Base-by-base conservation (phyloP, 1,284 basidiomycete genomes). In the Cutaneotrichosporon curvatum region DNA sequence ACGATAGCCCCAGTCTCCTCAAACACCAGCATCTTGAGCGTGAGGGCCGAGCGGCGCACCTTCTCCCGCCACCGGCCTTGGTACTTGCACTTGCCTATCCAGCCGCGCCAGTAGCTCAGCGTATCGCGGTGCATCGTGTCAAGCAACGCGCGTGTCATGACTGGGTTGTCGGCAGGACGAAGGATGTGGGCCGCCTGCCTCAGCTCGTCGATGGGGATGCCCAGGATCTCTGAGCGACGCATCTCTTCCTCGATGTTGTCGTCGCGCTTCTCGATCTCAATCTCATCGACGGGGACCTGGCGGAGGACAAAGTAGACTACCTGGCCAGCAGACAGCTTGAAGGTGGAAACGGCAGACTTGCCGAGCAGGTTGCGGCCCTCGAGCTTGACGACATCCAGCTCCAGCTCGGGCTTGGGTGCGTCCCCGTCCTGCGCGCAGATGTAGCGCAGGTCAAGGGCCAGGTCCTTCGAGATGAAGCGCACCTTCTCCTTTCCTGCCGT, bases 31-130 rank as follows among this genome's bases (percentile, higher is more conserved):
- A 71, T 73, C 54, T 72, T 72, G 62, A 72, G 53, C 0, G 86
- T 85, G n/a, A 94, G 76, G 0, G 87, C 90, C 47, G 85, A 87
- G 22, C 89, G 80, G 63, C 87, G 80, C 3, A 94, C 87, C 1
- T 83, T 81, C 68, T 96, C 90, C 56, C 91, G 84, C 91, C 90
- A 96, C n/a, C 86, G 80, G 0, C 90, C 91, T 18, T 77, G 78
- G 69, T 95, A 95, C 41, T 57, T 65, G 56, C 63, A 66, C 57
- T 79, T 78, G 15, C 78, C 75, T 57, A 92, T 83, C 90, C 90
- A 95, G 21, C 78, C 71, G 51, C 81, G 80, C 90, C 90, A 95
- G 68, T 86, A 94, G n/a, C 70, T 71, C 55, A 81, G 81, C 4
- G 90, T 92, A n/a, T 80, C 65, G 20, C 45, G 23, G 16, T 63